Percentiles rank a stretch among this genome's conserved stretches.
Evolutionary conservation across 2,329 filamentous ascomycete genomes (phyloP).

Genomic region (Zarea fungicola): DNA sequence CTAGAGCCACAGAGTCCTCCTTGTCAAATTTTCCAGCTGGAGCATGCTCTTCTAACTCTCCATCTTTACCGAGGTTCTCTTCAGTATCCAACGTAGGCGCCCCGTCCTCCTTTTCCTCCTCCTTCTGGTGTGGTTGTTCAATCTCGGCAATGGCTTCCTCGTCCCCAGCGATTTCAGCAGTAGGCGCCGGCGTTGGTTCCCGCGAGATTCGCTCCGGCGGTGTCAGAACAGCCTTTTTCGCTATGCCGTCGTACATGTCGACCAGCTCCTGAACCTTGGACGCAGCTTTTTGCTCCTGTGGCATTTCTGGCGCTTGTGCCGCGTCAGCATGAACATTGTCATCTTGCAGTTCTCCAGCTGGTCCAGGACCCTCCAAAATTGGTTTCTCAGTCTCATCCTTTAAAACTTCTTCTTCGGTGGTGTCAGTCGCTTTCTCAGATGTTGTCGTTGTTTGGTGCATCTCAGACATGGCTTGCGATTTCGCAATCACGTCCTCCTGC

Average conservation of each 20-base stretch:
- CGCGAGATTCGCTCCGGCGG: background rate
- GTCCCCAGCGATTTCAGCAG: background rate
- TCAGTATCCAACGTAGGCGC: background rate
- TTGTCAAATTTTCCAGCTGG: no score
- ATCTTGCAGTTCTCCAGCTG: no score
- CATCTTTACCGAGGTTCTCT: no score
- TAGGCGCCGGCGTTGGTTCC: background rate
- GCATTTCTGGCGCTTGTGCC: no score
- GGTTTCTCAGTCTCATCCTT: background rate
- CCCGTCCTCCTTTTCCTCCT: background rate
- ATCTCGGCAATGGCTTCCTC: no score
- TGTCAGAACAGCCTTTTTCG: constrained; percentile 17
- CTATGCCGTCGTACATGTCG: constrained; percentile 44
- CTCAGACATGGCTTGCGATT: background rate
- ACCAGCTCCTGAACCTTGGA: constrained; percentile 49
- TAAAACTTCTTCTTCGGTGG: background rate
- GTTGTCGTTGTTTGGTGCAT: no score
- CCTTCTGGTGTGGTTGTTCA: background rate
- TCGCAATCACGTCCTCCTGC: background rate
- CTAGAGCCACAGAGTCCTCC: no score
- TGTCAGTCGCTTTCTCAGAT: background rate
- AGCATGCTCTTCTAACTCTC: no score
- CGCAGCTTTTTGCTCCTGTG: constrained; percentile 22
- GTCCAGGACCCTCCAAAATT: background rate
- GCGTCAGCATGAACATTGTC: no score